Evolutionary conservation across 2,329 filamentous ascomycete species (phyloP), one percentile per base, ranked within the genome.

Genomic region (Fragosphaeria purpurea): DNA sequence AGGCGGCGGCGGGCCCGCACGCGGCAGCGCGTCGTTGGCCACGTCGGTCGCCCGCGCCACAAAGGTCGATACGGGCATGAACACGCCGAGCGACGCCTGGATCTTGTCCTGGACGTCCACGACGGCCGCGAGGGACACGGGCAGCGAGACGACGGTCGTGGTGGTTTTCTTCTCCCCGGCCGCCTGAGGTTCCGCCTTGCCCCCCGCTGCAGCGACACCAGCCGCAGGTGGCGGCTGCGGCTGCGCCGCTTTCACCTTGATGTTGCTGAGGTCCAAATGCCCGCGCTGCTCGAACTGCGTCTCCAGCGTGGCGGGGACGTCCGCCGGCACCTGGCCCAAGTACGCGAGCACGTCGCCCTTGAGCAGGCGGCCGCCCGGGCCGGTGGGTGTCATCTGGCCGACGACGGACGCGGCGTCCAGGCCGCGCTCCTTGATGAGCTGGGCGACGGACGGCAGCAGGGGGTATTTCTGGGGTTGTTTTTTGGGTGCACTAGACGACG

Each of bases 301-400:
- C 50, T 86, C 85, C 59, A 89, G 77, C 54, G 81, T 74, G 30
- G 79, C 76, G 2, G 91, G 86, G 58, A 87, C 85, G 53, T 82
- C 75, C 56, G 82, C 72, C 53, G 83, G 74, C 61, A 96, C 88
- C 59, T 76, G 74, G 55, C 93, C 93, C 12, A 97, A 69, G 67
- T 91, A 93, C 45, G 89, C 90, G 49, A 98, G 80, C 6, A 98
- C 85, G 64, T 98, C 93, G 50, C 93, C 93, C 76, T 98, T 98
- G 55, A 98, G 77, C 50, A 98, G 74, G 54, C 93, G 83, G 52
- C 90, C 89, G 61, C 83, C 83, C 34, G 93, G 93, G 31, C 93
- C 93, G 22, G 87, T 91, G 6, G 89, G 85, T 48, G 82, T 85
- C 65, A 97, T 96, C 66, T 86, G 85, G 67, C 81, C 75, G 48